phyloP scores from a whole-genome alignment of 1,284 basidiomycete species.

The Rhizoctonia solani region DNA sequence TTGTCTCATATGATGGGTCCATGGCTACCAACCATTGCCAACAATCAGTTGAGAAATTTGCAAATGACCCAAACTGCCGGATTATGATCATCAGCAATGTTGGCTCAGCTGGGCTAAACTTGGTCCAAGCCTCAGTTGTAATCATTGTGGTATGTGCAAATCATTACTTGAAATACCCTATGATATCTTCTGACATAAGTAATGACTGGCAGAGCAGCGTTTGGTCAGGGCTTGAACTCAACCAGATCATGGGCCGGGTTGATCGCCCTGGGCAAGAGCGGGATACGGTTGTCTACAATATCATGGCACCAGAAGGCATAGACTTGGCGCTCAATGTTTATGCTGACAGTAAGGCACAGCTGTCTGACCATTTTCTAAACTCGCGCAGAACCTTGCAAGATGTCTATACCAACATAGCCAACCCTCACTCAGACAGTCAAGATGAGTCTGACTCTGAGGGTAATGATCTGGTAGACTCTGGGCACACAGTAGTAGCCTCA shows the following conservation, averaged over 20 bases:
- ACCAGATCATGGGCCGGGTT: constrained; percentile 2
- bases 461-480: no score
- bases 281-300: not conserved
- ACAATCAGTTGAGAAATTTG: not conserved
- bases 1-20: not conserved
- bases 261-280: constrained; percentile 3
- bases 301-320: not conserved
- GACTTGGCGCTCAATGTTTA: constrained; percentile 18
- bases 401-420: no score
- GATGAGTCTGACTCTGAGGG: no score
- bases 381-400: not conserved
- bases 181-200: not conserved
- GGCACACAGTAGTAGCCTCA: no score
- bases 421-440: no score
- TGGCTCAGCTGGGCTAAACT: constrained; percentile 11
- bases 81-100: constrained; percentile 30
- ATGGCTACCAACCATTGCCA: not conserved
- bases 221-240: constrained; percentile 7
- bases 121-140: not conserved
- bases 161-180: not conserved
- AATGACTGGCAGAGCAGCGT: constrained; percentile 17
- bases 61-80: not conserved
- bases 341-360: not conserved
- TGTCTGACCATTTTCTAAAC: not conserved
- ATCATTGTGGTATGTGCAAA: not conserved